Evolutionary conservation across 2,329 filamentous ascomycete genomes (phyloP).

Genomic region (Curvularia spicifera): DNA sequence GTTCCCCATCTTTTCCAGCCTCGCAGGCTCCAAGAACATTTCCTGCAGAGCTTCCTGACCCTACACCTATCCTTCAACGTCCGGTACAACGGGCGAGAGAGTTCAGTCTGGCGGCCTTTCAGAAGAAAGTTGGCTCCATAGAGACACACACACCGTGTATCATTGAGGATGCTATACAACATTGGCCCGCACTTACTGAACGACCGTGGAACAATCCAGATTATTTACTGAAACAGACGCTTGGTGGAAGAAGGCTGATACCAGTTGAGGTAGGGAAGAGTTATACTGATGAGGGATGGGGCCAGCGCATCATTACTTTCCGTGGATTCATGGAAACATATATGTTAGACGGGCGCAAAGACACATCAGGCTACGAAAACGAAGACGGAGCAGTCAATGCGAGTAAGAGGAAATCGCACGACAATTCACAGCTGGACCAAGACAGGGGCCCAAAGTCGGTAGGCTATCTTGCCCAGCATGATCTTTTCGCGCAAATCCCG

Average conservation of each 20-base stretch:
- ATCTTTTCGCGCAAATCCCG: conserved; percentile 84
- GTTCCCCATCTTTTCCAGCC: neutral
- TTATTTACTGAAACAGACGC: conserved; percentile 77
- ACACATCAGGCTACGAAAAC: neutral
- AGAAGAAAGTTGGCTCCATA: conserved; percentile 31
- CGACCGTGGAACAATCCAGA: conserved; percentile 73
- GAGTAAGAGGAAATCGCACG: too few species aligned
- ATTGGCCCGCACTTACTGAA: conserved; percentile 79
- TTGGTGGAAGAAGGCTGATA: conserved; percentile 78
- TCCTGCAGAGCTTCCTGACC: conserved; percentile 12
- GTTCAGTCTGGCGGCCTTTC: conserved; percentile 37
- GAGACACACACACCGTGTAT: conserved; percentile 63
- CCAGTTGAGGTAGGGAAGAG: conserved; percentile 85
- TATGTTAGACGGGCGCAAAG: conserved; percentile 52
- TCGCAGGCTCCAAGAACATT: conserved; percentile 24
- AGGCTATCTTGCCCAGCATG: conserved; percentile 91
- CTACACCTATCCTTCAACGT: conserved; percentile 20
- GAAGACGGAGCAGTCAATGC: neutral
- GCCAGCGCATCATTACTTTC: conserved; percentile 80
- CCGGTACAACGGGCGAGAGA: conserved; percentile 31
- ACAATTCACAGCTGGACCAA: neutral
- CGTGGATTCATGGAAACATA: conserved; percentile 70
- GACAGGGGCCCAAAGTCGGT: conserved; percentile 42
- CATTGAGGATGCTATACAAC: conserved; percentile 67
- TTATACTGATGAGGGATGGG: conserved; percentile 87